These are phyloP conservation scores for Gloeostereum incarnatum DNA, from an alignment of 768 basidiomycete species.

Conservation along the genomic window DNA sequence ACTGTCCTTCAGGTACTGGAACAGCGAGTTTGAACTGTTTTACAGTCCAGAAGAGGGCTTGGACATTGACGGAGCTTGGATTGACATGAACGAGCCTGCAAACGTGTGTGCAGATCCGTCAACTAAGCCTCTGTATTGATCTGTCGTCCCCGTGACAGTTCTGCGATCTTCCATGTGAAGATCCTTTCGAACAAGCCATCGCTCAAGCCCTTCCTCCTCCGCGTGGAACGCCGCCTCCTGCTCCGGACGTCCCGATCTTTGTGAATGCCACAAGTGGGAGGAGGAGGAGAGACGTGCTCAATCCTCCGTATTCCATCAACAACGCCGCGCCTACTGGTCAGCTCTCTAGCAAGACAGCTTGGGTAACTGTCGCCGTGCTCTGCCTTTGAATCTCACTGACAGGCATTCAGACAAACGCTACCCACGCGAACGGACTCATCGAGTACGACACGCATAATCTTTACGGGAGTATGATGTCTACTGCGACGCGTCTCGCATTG, in stretches of 20 bases:
- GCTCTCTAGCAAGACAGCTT: slow-evolving; percentile 46
- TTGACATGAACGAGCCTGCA: slow-evolving; percentile 69
- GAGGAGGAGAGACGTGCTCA: slow-evolving; percentile 28
- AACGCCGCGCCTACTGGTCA: slow-evolving; percentile 38
- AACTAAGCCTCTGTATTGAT: not conserved
- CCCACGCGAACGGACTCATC: slow-evolving; percentile 46
- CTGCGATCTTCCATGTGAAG: slow-evolving; percentile 50
- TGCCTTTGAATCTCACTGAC: not conserved
- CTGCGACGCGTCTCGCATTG: slow-evolving; percentile 51
- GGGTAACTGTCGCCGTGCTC: slow-evolving; percentile 22
- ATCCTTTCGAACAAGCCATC: slow-evolving; percentile 50
- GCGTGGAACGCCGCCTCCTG: slow-evolving; percentile 38
- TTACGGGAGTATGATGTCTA: slow-evolving; percentile 67
- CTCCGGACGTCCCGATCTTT: slow-evolving; percentile 46
- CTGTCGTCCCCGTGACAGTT: slow-evolving; percentile 29
- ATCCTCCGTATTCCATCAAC: slow-evolving; percentile 51
- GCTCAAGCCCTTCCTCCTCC: slow-evolving; percentile 45
- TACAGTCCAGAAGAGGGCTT: slow-evolving; percentile 43
- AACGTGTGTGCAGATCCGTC: slow-evolving; percentile 30
- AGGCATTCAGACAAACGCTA: slow-evolving; percentile 30
- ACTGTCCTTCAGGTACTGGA: slow-evolving; percentile 42
- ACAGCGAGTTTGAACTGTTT: slow-evolving; percentile 47
- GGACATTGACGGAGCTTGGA: slow-evolving; percentile 68
- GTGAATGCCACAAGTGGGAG: slow-evolving; percentile 12
- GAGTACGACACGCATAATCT: slow-evolving; percentile 62